Evolutionary conservation across 345 rosid genomes (phyloP).

Genomic region (Gossypium longicalyx): DNA sequence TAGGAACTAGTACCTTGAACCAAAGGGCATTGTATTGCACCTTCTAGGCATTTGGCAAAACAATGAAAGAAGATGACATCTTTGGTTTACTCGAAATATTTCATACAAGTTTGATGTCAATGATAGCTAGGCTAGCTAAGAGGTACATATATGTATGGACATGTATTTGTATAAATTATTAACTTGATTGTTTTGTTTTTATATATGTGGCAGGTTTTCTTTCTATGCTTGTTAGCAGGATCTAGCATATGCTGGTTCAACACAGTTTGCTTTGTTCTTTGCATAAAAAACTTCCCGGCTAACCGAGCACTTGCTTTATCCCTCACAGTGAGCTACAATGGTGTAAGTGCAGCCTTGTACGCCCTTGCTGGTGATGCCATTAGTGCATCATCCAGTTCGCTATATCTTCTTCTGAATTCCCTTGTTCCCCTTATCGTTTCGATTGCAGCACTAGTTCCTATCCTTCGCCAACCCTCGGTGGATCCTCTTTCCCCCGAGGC

Average conservation of each 20-base stretch:
- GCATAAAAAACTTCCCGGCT: conserved; percentile 75
- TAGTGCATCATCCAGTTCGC: conserved; percentile 39
- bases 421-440: conserved; percentile 61
- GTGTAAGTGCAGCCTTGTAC: conserved; percentile 87
- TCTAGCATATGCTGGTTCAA: conserved; percentile 97
- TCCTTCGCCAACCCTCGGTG: conserved; percentile 77
- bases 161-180: neutral
- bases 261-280: conserved; percentile 89
- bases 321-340: conserved; percentile 90
- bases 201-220: conserved; percentile 53
- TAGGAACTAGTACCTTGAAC: neutral
- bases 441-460: conserved; percentile 57
- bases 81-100: neutral
- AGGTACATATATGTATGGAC: neutral
- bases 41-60: neutral
- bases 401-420: conserved; percentile 80
- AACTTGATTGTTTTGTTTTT: conserved; percentile 1
- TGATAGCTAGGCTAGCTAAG: no score
- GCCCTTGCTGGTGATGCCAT: conserved; percentile 71
- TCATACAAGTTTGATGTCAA: neutral
- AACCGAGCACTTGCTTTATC: conserved; percentile 79
- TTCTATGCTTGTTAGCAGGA: conserved; percentile 80
- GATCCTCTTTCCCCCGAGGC: conserved; percentile 70
- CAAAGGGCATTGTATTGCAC: neutral
- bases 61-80: neutral